Evolutionary conservation across 2,329 filamentous ascomycete genomes (phyloP), one percentile per base, ranked within the genome.

Genomic region (Chrysoporthe cubensis): DNA sequence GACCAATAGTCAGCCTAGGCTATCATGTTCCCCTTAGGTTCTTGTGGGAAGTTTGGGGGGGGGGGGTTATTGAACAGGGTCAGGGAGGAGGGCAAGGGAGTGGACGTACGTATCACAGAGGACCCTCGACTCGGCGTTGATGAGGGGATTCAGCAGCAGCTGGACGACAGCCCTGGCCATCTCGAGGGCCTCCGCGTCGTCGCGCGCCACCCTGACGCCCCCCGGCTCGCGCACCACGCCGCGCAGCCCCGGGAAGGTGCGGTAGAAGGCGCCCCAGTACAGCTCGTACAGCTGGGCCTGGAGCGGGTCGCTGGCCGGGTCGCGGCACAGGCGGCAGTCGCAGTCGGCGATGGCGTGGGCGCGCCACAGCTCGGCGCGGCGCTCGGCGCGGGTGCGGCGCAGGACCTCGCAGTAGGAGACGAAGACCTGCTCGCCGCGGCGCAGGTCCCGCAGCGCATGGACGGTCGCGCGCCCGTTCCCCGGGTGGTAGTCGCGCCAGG

Each of bases 351-450:
- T 61, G 18, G 42, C 40, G 9, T 62, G 3, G 14, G 37, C 1
- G 34, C 6, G 59, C 59, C 14, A 37, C 32, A 66, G 59, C 37
- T 62, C 16, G 2, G 40, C 43, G 4, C 52, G 44, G n/a, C 67
- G 61, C 21, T 46, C 21, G 9, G 43, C 62, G 4, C 32, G 58
- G 9, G 61, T 50, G 21, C 46, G 46, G 16, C 50, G 32, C 43
- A 48, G n/a, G 6, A 13, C n/a, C 43, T 37, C 50, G 18, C 21
- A 37, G 65, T 69, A 69, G 13, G 61, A 43, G 37, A 67, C 14
- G 34, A 69, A 67, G 11, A 73, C 57, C 63, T 73, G 69, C 60
- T 73, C 71, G 16, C 66, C 71, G 7, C 63, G 43, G 13, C 65
- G 26, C 44, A 71, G 70, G 59, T 70, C 71, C 3, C 70, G 60